Evolutionary conservation across 2,329 filamentous ascomycete species (phyloP).

Genomic region (Phaeophleospora eucalypticola): DNA sequence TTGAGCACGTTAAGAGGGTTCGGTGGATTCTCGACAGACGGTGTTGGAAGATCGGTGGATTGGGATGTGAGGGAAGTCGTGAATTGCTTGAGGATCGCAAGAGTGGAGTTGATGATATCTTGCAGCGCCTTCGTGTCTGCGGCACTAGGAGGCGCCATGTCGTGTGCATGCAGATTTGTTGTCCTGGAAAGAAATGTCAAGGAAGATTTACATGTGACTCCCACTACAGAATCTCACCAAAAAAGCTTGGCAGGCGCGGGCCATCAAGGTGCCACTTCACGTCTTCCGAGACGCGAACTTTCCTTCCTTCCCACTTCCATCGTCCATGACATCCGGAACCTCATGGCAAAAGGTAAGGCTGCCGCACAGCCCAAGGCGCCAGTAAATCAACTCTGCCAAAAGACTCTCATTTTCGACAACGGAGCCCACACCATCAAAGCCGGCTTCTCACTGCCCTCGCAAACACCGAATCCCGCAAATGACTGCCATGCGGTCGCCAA

Average conservation of each 20-base stretch:
- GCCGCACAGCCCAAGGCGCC: slow-evolving; percentile 2
- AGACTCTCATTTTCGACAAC: slow-evolving; percentile 86
- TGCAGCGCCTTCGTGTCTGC: slow-evolving; percentile 26
- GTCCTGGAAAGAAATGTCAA: not conserved
- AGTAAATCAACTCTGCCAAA: slow-evolving; percentile 17
- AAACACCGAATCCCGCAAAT: slow-evolving; percentile 28
- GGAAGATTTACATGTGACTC: not conserved
- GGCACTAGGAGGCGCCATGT: slow-evolving; percentile 25
- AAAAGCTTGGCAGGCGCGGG: not conserved
- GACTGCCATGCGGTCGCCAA: slow-evolving; percentile 76
- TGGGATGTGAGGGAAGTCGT: slow-evolving; percentile 24
- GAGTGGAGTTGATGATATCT: slow-evolving; percentile 29
- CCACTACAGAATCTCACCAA: not conserved
- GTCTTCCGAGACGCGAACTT: slow-evolving; percentile 1
- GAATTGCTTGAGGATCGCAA: slow-evolving; percentile 32
- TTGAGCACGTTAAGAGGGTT: slow-evolving; percentile 64
- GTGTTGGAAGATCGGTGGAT: slow-evolving; percentile 15
- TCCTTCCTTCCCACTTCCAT: not conserved
- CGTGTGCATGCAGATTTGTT: not conserved
- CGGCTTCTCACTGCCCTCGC: slow-evolving; percentile 58
- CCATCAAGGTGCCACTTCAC: not conserved
- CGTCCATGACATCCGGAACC: not conserved
- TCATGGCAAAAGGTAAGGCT: slow-evolving; percentile 10
- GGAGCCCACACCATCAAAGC: slow-evolving; percentile 89
- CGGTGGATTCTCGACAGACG: slow-evolving; percentile 32